Evolutionary conservation across 768 basidiomycete genomes (phyloP).

Genomic region (Suillus placidus): DNA sequence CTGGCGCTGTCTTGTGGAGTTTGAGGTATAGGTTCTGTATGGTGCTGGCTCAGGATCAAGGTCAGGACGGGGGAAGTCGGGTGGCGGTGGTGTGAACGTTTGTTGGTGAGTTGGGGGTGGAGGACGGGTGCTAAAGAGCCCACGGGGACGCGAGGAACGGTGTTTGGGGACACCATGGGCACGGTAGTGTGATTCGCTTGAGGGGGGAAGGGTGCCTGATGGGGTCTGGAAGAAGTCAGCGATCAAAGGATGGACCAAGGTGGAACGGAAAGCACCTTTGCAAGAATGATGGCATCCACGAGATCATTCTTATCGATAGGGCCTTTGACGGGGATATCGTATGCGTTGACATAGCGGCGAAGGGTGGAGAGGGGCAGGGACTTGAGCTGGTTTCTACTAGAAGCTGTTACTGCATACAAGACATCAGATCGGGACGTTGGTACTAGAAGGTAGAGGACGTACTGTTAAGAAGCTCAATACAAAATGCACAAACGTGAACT

Average conservation of each 20-base stretch:
- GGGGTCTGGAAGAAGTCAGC: slow-evolving; percentile 42
- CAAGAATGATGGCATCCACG: slow-evolving; percentile 60
- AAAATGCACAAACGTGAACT: slow-evolving; percentile 70
- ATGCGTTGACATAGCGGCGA: slow-evolving; percentile 69
- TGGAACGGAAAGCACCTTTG: slow-evolving; percentile 43
- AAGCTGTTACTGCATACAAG: slow-evolving; percentile 64
- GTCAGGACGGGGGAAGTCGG: slow-evolving; percentile 2
- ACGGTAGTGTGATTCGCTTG: slow-evolving; percentile 57
- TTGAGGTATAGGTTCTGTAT: slow-evolving; percentile 1
- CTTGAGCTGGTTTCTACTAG: slow-evolving; percentile 58
- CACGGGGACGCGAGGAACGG: background rate
- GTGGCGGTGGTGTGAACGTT: slow-evolving; percentile 25
- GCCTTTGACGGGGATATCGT: slow-evolving; percentile 62
- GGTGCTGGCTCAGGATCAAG: background rate
- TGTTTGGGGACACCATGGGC: slow-evolving; percentile 30
- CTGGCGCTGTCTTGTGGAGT: slow-evolving; percentile 6
- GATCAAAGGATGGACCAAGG: background rate
- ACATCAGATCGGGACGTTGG: slow-evolving; percentile 1
- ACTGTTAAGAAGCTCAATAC: slow-evolving; percentile 73
- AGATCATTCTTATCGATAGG: slow-evolving; percentile 81
- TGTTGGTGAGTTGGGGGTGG: slow-evolving; percentile 25
- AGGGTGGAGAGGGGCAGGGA: slow-evolving; percentile 59
- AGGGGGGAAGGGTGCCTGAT: slow-evolving; percentile 62
- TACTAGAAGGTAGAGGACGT: slow-evolving; percentile 22
- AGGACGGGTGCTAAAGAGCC: slow-evolving; percentile 17